These are phyloP conservation scores for Torulaspora pretoriensis DNA, from an alignment of 1,139 yeast genomes.

Conservation along the genomic window DNA sequence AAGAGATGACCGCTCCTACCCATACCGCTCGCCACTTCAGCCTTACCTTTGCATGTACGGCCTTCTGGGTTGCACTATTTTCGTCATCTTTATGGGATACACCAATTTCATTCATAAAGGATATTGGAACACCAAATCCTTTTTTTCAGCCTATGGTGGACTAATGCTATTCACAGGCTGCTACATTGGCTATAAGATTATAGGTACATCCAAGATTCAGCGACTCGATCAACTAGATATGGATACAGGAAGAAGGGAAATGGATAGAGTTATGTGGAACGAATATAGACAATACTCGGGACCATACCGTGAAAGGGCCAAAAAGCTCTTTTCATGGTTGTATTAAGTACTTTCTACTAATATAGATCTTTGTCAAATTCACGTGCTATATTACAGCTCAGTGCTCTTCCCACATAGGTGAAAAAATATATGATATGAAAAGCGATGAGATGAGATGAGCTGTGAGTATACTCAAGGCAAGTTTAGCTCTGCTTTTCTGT, in stretches of 20 bases:
- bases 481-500: not conserved
- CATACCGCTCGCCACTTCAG: conserved; percentile 72
- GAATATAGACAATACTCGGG: conserved; percentile 34
- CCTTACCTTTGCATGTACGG: conserved; percentile 74
- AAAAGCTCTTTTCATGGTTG: conserved; percentile 26
- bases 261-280: conserved; percentile 52
- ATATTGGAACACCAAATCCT: conserved; percentile 60
- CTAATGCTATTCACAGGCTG: conserved; percentile 51
- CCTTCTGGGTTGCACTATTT: conserved; percentile 44
- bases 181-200: conserved; percentile 53
- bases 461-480: not conserved
- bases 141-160: conserved; percentile 69
- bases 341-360: conserved; percentile 8
- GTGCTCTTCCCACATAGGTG: not conserved
- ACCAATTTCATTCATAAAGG: conserved; percentile 54
- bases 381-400: not conserved
- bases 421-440: conserved; percentile 2
- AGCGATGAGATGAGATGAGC: conserved; percentile 16
- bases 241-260: conserved; percentile 74
- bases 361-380: not conserved
- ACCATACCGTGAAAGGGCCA: conserved; percentile 33
- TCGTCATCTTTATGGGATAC: conserved; percentile 66
- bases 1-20: conserved; percentile 61
- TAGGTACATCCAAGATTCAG: conserved; percentile 49
- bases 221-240: conserved; percentile 67